A percentile compares a stretch with the other conserved stretches of the same genome.
Conservation (phyloP, 345 rosid species). For the Salix koriyanagi region DNA sequence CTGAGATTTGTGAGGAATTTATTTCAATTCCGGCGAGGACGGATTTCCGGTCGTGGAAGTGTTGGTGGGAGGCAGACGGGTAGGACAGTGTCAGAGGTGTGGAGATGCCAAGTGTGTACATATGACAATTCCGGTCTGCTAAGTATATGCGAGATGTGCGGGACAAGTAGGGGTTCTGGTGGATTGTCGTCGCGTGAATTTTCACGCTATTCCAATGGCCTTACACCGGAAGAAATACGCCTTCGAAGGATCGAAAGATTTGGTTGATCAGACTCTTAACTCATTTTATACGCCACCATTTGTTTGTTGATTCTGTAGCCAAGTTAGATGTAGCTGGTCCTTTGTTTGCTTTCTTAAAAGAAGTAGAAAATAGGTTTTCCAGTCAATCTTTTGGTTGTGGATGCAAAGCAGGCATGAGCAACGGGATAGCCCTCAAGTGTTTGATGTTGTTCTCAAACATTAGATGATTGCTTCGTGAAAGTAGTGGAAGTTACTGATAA, state of each 20-base stretch:
- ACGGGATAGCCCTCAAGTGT: no score
- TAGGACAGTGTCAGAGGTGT: conserved; percentile 35
- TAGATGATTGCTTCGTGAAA: no score
- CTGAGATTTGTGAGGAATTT: conserved; percentile 39
- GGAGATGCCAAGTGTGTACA: conserved; percentile 94
- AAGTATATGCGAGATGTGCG: conserved; percentile 81
- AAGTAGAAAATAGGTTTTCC: no score
- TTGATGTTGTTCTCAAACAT: no score
- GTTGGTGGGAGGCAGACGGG: conserved; percentile 50
- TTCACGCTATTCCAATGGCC: conserved; percentile 26
- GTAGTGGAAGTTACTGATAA: no score
- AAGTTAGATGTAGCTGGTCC: not conserved
- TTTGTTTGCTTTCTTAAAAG: conserved; percentile 19
- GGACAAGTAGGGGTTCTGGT: conserved; percentile 41
- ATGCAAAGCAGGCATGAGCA: no score
- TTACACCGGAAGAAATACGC: conserved; percentile 71
- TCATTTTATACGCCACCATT: not conserved
- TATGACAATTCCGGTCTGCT: conserved; percentile 64
- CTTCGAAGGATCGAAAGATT: conserved; percentile 81
- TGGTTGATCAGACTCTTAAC: conserved; percentile 24
- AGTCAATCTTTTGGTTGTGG: no score
- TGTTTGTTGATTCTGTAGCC: no score
- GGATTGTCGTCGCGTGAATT: conserved; percentile 26
- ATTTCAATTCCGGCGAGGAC: conserved; percentile 32
- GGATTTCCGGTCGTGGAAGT: conserved; percentile 71